Evolutionary conservation across 2,329 filamentous ascomycete genomes (phyloP).

Genomic region (Aspergillus tubingensis): DNA sequence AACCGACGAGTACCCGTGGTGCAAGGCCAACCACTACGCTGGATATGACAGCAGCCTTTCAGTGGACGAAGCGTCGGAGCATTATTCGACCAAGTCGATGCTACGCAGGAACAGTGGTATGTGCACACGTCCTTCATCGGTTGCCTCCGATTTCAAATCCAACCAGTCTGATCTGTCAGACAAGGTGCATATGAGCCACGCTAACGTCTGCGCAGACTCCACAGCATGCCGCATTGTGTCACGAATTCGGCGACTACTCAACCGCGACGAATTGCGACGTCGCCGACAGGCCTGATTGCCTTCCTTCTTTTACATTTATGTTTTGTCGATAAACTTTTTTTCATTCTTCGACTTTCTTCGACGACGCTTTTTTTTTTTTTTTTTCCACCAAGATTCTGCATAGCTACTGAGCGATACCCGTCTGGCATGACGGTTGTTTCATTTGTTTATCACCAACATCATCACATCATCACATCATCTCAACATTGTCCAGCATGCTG

Average conservation of each 20-base stretch:
- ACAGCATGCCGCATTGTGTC: slow-evolving; percentile 33
- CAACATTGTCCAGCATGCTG: slow-evolving; percentile 1
- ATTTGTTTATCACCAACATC: slow-evolving; percentile 5
- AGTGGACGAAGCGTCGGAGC: slow-evolving; percentile 30
- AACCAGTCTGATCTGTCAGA: slow-evolving; percentile 17
- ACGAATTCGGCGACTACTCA: slow-evolving; percentile 35
- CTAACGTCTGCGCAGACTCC: slow-evolving; percentile 26
- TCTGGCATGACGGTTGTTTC: slow-evolving; percentile 11
- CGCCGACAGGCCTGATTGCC: slow-evolving; percentile 23
- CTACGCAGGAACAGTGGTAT: slow-evolving; percentile 31
- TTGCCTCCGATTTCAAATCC: neutral
- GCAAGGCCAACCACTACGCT: slow-evolving; percentile 29
- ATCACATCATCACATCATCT: neutral
- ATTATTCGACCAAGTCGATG: slow-evolving; percentile 17
- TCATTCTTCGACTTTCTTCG: neutral
- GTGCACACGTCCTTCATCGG: slow-evolving; percentile 10
- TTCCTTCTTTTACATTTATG: slow-evolving; percentile 9
- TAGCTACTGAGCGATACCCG: slow-evolving; percentile 11
- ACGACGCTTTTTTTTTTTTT: neutral
- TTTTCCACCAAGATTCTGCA: neutral
- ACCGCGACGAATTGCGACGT: slow-evolving; percentile 33
- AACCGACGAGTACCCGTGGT: slow-evolving; percentile 31
- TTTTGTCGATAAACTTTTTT: neutral
- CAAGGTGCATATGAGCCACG: slow-evolving; percentile 7
- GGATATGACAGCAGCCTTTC: slow-evolving; percentile 36